A percentile compares a stretch with the other conserved stretches of the same genome.
Evolutionary conservation across 1,284 basidiomycete species (phyloP).

Genomic region (Sporisorium exsertum): DNA sequence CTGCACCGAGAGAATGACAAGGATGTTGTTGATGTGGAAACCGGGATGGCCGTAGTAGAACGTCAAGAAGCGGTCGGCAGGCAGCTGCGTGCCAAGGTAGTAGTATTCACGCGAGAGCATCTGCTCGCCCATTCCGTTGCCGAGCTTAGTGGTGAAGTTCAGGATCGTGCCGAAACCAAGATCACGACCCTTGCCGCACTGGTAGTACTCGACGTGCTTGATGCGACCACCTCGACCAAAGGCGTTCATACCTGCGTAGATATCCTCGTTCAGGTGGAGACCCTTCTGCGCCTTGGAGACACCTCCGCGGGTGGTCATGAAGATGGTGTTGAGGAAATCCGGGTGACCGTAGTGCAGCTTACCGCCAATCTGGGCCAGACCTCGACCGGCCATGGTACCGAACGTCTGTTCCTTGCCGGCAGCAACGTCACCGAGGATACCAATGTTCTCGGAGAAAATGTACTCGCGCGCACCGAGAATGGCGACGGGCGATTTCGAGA

Average conservation of each 20-base stretch:
- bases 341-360: conserved; percentile 99
- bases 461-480: conserved; percentile 99
- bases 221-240: conserved; percentile 95
- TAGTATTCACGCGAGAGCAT: conserved; percentile 99
- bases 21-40: conserved; percentile 99
- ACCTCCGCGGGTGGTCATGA: conserved; percentile 98
- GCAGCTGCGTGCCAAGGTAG: conserved; percentile 97
- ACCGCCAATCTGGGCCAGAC: conserved; percentile 95
- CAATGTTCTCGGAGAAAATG: conserved; percentile 99
- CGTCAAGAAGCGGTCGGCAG: conserved; percentile 96
- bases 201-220: conserved; percentile 99
- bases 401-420: conserved; percentile 99
- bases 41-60: conserved; percentile 99
- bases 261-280: conserved; percentile 97
- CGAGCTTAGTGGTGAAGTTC: conserved; percentile 99
- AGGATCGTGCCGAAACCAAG: conserved; percentile 98
- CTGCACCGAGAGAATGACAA: conserved; percentile 72
- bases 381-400: conserved; percentile 93
- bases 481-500: conserved; percentile 88
- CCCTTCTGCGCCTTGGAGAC: conserved; percentile 99
- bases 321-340: conserved; percentile 97
- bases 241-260: conserved; percentile 98
- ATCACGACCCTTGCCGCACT: conserved; percentile 97
- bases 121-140: conserved; percentile 99
- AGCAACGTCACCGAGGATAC: conserved; percentile 96